phyloP scores from a whole-genome alignment of 352 stramenopile species.

The Paralagenidium karlingii region DNA sequence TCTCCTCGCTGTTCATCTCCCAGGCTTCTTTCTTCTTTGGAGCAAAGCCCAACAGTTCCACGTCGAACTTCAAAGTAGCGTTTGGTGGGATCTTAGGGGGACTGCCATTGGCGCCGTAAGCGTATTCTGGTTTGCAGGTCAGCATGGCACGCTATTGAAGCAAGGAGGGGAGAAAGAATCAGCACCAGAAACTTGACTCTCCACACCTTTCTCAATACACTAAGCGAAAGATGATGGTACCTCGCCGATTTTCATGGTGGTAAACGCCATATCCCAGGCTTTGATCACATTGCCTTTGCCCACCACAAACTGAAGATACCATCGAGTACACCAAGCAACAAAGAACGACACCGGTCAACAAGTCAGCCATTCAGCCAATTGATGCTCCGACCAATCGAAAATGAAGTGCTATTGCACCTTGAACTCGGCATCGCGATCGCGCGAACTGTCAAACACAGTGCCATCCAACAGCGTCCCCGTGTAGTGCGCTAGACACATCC shows the following conservation, averaged over 20 bases:
- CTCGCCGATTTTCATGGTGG: constrained; percentile 94
- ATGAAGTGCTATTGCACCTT: constrained; percentile 23
- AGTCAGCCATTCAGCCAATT: too few relatives aligned
- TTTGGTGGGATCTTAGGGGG: constrained; percentile 92
- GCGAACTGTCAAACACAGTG: constrained; percentile 91
- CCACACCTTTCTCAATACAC: not conserved
- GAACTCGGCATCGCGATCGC: constrained; percentile 78
- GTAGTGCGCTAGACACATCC: constrained; percentile 80
- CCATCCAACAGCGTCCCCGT: constrained; percentile 91
- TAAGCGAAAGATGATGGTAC: constrained; percentile 9
- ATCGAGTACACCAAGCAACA: not conserved
- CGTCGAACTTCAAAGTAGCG: constrained; percentile 92
- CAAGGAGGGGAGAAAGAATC: not conserved
- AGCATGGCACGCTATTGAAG: constrained; percentile 79
- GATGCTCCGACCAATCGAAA: not conserved
- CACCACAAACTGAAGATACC: constrained; percentile 64
- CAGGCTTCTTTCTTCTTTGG: constrained; percentile 93
- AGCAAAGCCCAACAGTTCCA: constrained; percentile 91
- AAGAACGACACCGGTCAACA: not conserved
- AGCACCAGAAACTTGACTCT: not conserved
- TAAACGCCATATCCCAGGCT: constrained; percentile 79
- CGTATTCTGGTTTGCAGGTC: constrained; percentile 87
- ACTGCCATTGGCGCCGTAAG: constrained; percentile 84
- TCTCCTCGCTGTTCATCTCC: constrained; percentile 81
- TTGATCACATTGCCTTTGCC: constrained; percentile 85